A percentile compares a stretch with the other conserved stretches of the same genome.
Evolutionary conservation across 2,329 filamentous ascomycete genomes (phyloP).

Genomic region (Colletotrichum sansevieriae): DNA sequence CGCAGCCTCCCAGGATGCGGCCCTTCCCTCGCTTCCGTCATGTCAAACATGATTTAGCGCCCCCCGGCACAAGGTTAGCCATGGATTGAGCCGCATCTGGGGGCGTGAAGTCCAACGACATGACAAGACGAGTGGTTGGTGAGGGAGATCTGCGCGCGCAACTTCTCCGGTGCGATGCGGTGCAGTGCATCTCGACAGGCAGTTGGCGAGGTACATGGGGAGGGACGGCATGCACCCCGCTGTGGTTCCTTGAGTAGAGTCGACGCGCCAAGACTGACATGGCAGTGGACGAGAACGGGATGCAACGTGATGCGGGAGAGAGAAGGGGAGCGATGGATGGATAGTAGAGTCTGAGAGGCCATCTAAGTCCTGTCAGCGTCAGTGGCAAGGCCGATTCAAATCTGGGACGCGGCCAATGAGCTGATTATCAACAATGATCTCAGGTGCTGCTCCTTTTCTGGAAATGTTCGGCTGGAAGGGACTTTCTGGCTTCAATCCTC

Average conservation of each 20-base stretch:
- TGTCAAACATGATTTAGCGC: conserved; percentile 20
- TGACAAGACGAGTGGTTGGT: neutral
- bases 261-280: conserved; percentile 20
- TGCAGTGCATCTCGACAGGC: conserved; percentile 5
- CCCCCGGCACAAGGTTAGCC: neutral
- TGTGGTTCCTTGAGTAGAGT: conserved; percentile 14
- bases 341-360: neutral
- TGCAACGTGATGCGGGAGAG: conserved; percentile 21
- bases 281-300: neutral
- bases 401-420: neutral
- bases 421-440: neutral
- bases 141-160: conserved; percentile 16
- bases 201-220: conserved; percentile 30
- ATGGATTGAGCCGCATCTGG: conserved; percentile 12
- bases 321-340: neutral
- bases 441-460: neutral
- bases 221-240: conserved; percentile 17
- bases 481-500: conserved; percentile 1
- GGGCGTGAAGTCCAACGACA: neutral
- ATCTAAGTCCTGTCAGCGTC: neutral
- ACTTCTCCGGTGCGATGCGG: conserved; percentile 21
- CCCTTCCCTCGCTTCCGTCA: conserved; percentile 18
- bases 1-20: conserved; percentile 23
- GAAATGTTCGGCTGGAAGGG: neutral
- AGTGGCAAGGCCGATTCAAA: neutral